Percentiles rank a stretch among this genome's conserved stretches.
These are phyloP conservation scores for Amaranthus palmeri DNA, from an alignment of 148 eudicot species.

Conservation along the genomic window DNA sequence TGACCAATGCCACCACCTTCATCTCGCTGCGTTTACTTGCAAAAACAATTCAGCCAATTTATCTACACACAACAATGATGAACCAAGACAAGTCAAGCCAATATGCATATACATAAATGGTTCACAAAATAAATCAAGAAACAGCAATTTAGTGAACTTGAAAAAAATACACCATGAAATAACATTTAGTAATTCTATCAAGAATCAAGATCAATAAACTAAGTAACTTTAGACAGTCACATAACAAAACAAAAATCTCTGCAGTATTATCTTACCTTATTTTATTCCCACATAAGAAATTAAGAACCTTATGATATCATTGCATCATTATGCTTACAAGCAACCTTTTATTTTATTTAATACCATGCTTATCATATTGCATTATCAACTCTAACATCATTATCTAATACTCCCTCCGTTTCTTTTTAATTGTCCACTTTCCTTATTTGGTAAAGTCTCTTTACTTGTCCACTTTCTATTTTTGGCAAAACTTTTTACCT, in stretches of 20 bases:
- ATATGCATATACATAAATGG: neutral
- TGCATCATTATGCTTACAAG: no score
- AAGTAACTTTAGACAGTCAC: no score
- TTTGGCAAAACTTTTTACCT: no score
- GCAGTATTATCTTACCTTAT: neutral
- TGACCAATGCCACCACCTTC: constrained; percentile 94
- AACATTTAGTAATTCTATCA: neutral
- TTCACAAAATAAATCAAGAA: neutral
- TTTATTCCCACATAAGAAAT: no score
- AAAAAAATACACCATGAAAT: neutral
- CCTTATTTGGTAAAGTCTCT: no score
- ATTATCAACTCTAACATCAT: no score
- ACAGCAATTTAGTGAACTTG: neutral
- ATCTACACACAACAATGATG: neutral
- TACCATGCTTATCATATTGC: no score
- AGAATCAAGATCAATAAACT: neutral
- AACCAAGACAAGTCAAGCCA: neutral
- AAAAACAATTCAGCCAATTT: neutral
- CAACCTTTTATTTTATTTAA: no score
- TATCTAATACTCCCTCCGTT: no score
- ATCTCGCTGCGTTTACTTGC: constrained; percentile 28
- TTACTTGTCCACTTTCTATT: no score
- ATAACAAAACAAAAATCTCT: neutral
- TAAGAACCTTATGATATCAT: no score
- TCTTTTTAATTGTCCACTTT: no score